Evolutionary conservation across 495 filamentous ascomycete genomes (phyloP).

Genomic region (Pyronema domesticum): DNA sequence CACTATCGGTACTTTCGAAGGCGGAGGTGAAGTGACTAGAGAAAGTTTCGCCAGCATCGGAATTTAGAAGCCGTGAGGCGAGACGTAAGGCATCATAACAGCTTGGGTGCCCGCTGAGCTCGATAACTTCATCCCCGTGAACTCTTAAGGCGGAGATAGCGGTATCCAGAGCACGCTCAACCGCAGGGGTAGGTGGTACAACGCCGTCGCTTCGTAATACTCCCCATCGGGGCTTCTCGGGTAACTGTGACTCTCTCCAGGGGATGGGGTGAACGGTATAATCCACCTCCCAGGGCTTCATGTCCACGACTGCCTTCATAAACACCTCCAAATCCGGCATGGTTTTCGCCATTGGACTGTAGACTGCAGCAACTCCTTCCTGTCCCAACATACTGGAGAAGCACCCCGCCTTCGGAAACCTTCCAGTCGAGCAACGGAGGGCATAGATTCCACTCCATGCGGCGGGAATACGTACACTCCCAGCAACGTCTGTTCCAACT

Average conservation of each 20-base stretch:
- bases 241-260: constrained; percentile 47
- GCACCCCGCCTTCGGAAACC: constrained; percentile 79
- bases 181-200: constrained; percentile 73
- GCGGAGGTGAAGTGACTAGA: constrained; percentile 37
- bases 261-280: constrained; percentile 65
- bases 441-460: constrained; percentile 85
- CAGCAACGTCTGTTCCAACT: constrained; percentile 86
- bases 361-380: constrained; percentile 66
- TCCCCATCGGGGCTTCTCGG: constrained; percentile 38
- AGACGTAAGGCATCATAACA: constrained; percentile 53
- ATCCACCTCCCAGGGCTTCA: constrained; percentile 89
- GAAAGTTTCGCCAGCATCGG: constrained; percentile 76
- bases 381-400: constrained; percentile 85
- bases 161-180: constrained; percentile 53
- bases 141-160: constrained; percentile 47
- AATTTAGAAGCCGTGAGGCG: constrained; percentile 70
- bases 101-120: constrained; percentile 35
- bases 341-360: constrained; percentile 85
- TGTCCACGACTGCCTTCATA: constrained; percentile 53
- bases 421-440: constrained; percentile 79
- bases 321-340: constrained; percentile 75
- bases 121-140: constrained; percentile 59
- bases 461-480: constrained; percentile 74
- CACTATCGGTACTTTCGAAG: constrained; percentile 66
- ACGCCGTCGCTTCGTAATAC: constrained; percentile 70